Evolutionary conservation across 2,329 filamentous ascomycete genomes (phyloP).

Genomic region (Mycosphaerella sp.): DNA sequence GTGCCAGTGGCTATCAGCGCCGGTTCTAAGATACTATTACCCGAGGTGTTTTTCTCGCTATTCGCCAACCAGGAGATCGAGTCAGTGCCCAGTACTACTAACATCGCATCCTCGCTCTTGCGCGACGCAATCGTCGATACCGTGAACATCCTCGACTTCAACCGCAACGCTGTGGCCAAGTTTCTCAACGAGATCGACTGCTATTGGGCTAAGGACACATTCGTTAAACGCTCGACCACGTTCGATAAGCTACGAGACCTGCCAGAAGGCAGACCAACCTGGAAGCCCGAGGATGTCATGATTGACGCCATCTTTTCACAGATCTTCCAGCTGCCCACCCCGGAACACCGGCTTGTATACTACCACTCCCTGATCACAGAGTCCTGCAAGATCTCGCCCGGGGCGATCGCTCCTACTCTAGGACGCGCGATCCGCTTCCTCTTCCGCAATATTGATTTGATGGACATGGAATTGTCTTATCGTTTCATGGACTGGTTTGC

Average conservation of each 20-base stretch:
- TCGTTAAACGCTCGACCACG: slow-evolving; percentile 85
- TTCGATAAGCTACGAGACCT: slow-evolving; percentile 77
- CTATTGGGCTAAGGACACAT: slow-evolving; percentile 84
- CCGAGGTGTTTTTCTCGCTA: slow-evolving; percentile 89
- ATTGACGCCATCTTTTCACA: slow-evolving; percentile 98
- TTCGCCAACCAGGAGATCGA: slow-evolving; percentile 81
- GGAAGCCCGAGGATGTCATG: slow-evolving; percentile 96
- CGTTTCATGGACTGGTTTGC: slow-evolving; percentile 97
- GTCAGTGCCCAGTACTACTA: slow-evolving; percentile 67
- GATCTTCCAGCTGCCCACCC: slow-evolving; percentile 74
- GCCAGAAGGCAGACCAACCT: slow-evolving; percentile 64
- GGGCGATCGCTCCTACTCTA: slow-evolving; percentile 89
- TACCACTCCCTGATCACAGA: slow-evolving; percentile 95
- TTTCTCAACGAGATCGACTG: slow-evolving; percentile 91
- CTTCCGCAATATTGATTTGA: slow-evolving; percentile 71
- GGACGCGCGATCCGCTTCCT: slow-evolving; percentile 88
- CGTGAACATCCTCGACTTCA: slow-evolving; percentile 90
- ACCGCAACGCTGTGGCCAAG: slow-evolving; percentile 77
- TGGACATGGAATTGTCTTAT: slow-evolving; percentile 81
- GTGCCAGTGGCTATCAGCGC: slow-evolving; percentile 70
- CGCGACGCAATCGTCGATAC: slow-evolving; percentile 84
- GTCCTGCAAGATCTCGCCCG: slow-evolving; percentile 89
- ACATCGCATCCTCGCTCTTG: slow-evolving; percentile 74
- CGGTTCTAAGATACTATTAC: slow-evolving; percentile 72
- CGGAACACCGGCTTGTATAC: slow-evolving; percentile 92